Base-by-base conservation (phyloP, 129 eudicot genomes). In the Centella asiatica region DNA sequence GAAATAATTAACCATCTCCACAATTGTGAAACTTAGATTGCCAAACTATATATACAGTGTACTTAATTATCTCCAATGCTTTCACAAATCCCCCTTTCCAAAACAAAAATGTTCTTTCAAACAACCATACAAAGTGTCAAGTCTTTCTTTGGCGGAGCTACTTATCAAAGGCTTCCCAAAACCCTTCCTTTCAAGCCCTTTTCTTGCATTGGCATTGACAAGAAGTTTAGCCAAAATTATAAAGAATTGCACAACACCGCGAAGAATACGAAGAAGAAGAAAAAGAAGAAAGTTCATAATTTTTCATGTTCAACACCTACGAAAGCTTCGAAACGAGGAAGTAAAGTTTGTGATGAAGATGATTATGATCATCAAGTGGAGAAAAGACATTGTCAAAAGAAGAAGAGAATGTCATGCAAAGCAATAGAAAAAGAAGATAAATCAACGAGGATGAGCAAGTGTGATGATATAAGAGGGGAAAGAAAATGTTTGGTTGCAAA, bases 141-240 rank as follows among this genome's bases (percentile, higher is more conserved):
- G 66, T 78, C 76, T 27, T 75, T 78, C 18, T 72, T 85, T 46
- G 50, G 78, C 1, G 52, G 57, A 68, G 82, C 82, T 10, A 33
- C 63, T 34, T 85, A 81, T 46, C 70, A 81, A 42, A 85, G 48
- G 60, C 80, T 85, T 27, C 82, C 85, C 54, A 80, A 75, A 62
- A 72, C 67, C 17, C 75, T 86, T 48, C 79, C 77, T 12, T 58
- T 74, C 68, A 65, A 71, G 22, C 79, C 80, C 60, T 69, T 77
- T 33, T 77, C 80, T 19, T 73, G 83, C 79, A 53, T 71, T 44
- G 25, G 64, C 32, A n/a, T 15, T 9, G 34, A 49, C 18, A 52
- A 25, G 46, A 72, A 24, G 48, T 64, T 67, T 57, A 54, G 59
- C 74, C 72, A 49, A 69, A 61, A 39, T 22, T 58, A 64, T 6